Percentiles rank a stretch among this genome's conserved stretches.
These are phyloP conservation scores for Ustilago nuda DNA, from an alignment of 1,284 basidiomycete genomes.

Conservation along the genomic window DNA sequence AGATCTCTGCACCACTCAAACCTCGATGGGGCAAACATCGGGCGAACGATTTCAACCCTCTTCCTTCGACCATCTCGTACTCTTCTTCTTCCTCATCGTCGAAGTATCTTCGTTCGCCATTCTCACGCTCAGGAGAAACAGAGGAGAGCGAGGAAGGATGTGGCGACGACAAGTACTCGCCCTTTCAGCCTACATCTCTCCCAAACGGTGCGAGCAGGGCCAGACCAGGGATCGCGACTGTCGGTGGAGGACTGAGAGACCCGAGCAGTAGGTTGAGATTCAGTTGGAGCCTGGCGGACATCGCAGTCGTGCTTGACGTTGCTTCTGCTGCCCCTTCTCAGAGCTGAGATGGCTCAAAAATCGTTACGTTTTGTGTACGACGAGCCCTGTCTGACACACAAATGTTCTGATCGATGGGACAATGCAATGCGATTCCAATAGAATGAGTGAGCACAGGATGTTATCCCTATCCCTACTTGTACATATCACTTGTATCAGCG, in stretches of 20 bases:
- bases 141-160: conserved; percentile 9
- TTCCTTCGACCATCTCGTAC: conserved; percentile 33
- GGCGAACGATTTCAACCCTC: conserved; percentile 57
- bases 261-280: conserved; percentile 32
- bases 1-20: conserved; percentile 66
- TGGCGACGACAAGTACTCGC: conserved; percentile 6
- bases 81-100: conserved; percentile 11
- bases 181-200: conserved; percentile 3
- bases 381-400: no score
- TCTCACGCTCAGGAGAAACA: conserved; percentile 6
- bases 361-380: no score
- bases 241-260: conserved; percentile 25
- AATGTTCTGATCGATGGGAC: no score
- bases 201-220: not conserved
- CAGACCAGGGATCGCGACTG: not conserved
- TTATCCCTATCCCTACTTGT: conserved; percentile 30
- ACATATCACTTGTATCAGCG: conserved; percentile 59
- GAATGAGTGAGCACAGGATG: not conserved
- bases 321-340: not conserved
- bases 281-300: conserved; percentile 29
- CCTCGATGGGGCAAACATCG: conserved; percentile 64
- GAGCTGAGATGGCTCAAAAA: not conserved
- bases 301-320: conserved; percentile 12
- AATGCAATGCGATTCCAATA: not conserved
- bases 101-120: conserved; percentile 33